phyloP scores from a whole-genome alignment of 345 rosid genomes.

The Linum lewisii region DNA sequence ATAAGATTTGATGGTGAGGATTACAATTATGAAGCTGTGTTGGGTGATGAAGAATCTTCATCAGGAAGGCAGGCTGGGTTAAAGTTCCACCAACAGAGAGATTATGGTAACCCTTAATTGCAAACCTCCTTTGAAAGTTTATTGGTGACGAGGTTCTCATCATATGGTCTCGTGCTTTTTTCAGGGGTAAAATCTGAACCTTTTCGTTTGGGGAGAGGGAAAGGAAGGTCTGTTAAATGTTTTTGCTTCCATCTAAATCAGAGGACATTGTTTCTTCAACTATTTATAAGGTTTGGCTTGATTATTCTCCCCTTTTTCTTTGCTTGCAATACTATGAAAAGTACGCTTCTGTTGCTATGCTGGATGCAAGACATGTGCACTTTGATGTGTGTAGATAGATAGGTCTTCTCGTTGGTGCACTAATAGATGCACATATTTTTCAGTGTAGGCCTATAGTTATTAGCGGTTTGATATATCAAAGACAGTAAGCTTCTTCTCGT shows the following conservation, averaged over 20 bases:
- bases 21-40: no score
- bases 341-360: background rate
- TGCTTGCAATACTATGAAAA: background rate
- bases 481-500: background rate
- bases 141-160: background rate
- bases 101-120: background rate
- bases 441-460: background rate
- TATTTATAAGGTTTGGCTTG: background rate
- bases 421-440: background rate
- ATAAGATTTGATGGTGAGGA: background rate
- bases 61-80: background rate
- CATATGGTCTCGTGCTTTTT: background rate
- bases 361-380: background rate
- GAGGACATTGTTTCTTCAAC: background rate
- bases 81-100: background rate
- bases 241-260: background rate
- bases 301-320: background rate
- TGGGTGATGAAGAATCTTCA: background rate
- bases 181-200: background rate
- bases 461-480: background rate
- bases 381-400: background rate
- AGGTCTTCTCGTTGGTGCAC: background rate
- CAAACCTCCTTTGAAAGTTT: background rate
- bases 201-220: background rate
- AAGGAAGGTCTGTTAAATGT: background rate